phyloP scores from a whole-genome alignment of 441 rosid species.

The Mallotus japonicus region DNA sequence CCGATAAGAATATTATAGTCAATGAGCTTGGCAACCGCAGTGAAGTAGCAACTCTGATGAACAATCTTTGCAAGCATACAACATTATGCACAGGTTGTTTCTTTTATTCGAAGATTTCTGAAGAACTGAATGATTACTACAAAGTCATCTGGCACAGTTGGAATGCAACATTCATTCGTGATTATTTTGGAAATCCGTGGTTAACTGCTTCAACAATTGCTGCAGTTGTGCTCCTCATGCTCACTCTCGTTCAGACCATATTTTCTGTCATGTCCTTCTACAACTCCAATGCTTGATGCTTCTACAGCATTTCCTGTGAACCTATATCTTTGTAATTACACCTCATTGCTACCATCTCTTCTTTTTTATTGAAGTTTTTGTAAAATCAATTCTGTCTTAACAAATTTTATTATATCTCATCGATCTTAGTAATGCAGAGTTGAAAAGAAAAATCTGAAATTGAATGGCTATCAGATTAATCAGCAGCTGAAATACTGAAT shows the following conservation, averaged over 20 bases:
- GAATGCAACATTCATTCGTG: neutral
- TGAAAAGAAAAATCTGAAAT: too few relatives aligned
- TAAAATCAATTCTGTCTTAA: too few relatives aligned
- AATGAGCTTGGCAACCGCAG: neutral
- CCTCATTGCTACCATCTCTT: neutral
- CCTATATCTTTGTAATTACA: neutral
- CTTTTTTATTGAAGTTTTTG: too few relatives aligned
- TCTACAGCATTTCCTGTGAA: too few relatives aligned
- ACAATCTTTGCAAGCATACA: conserved; percentile 7
- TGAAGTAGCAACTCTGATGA: neutral
- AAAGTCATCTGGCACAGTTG: neutral
- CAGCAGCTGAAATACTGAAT: neutral
- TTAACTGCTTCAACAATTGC: conserved; percentile 10
- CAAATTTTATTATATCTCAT: neutral
- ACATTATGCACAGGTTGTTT: neutral
- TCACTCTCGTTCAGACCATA: neutral
- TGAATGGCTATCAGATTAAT: neutral
- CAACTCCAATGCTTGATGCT: neutral
- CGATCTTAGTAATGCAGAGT: neutral
- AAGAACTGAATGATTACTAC: neutral
- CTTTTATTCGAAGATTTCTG: neutral
- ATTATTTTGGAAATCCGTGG: conserved; percentile 8
- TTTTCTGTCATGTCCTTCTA: neutral
- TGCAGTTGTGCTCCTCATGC: neutral
- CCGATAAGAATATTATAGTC: neutral